These are phyloP conservation scores for Dendrocalamus sinicus DNA, from an alignment of 176 grass and related monocot genomes.

Conservation along the genomic window DNA sequence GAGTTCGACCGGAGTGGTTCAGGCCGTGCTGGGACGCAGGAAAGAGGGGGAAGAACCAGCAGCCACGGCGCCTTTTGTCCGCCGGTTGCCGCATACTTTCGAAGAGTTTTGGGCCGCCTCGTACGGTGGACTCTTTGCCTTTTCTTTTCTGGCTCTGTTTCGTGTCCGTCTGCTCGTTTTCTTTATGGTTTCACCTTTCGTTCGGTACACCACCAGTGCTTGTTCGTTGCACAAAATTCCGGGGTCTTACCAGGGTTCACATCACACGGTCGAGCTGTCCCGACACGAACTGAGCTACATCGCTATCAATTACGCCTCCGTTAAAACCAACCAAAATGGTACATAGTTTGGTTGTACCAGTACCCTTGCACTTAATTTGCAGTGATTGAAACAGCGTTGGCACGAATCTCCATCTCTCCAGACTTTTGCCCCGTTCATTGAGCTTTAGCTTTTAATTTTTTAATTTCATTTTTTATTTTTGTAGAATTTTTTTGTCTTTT, in stretches of 20 bases:
- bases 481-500: no score
- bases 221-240: slow-evolving; percentile 38
- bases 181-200: slow-evolving; percentile 31
- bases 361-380: background rate
- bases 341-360: slow-evolving; percentile 18
- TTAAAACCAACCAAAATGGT: background rate
- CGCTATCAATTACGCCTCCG: slow-evolving; percentile 14
- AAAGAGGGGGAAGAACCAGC: background rate
- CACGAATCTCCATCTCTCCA: background rate
- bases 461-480: no score
- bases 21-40: slow-evolving; percentile 8
- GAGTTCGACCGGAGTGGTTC: slow-evolving; percentile 30
- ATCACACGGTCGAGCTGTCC: slow-evolving; percentile 3
- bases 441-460: no score
- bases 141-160: slow-evolving; percentile 4
- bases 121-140: slow-evolving; percentile 26
- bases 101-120: slow-evolving; percentile 2
- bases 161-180: slow-evolving; percentile 25
- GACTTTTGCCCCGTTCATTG: background rate
- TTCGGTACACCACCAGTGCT: slow-evolving; percentile 41
- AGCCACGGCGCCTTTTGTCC: slow-evolving; percentile 33
- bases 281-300: background rate
- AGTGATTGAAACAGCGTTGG: no score
- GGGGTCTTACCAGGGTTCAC: slow-evolving; percentile 33
- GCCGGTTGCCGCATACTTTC: slow-evolving; percentile 36